These are phyloP conservation scores for Ilyonectria destructans DNA, from an alignment of 2,329 filamentous ascomycete genomes.

Conservation along the genomic window DNA sequence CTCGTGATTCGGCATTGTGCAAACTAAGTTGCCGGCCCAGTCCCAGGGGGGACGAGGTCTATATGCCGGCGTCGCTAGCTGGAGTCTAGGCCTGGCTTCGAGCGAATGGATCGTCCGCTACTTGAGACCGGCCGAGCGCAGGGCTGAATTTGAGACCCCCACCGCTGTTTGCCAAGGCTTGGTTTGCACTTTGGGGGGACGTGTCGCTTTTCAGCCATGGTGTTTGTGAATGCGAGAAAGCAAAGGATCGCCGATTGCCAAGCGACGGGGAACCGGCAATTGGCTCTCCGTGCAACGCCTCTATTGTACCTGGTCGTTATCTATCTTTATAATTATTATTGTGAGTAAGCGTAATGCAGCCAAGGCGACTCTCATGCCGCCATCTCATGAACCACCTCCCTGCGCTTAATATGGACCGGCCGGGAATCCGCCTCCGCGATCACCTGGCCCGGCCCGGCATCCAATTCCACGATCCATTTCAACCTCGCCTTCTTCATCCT, in stretches of 20 bases:
- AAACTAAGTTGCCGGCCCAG: not conserved
- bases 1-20: not conserved
- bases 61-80: not conserved
- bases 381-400: not conserved
- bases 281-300: no score
- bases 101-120: not conserved
- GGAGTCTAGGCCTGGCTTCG: not conserved
- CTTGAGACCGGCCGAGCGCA: not conserved
- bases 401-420: not conserved
- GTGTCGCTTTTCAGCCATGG: no score
- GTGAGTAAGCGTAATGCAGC: no score
- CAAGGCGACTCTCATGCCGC: not conserved
- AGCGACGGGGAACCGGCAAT: no score
- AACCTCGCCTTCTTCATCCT: not conserved
- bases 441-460: not conserved
- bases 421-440: not conserved
- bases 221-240: no score
- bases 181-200: no score
- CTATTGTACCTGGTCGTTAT: no score
- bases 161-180: no score
- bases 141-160: not conserved
- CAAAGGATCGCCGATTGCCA: no score
- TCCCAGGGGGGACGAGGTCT: not conserved
- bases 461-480: not conserved
- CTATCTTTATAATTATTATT: no score